These are phyloP conservation scores for Trypanosoma brucei DNA, from an alignment of 208 protist genomes.

Conservation along the genomic window DNA sequence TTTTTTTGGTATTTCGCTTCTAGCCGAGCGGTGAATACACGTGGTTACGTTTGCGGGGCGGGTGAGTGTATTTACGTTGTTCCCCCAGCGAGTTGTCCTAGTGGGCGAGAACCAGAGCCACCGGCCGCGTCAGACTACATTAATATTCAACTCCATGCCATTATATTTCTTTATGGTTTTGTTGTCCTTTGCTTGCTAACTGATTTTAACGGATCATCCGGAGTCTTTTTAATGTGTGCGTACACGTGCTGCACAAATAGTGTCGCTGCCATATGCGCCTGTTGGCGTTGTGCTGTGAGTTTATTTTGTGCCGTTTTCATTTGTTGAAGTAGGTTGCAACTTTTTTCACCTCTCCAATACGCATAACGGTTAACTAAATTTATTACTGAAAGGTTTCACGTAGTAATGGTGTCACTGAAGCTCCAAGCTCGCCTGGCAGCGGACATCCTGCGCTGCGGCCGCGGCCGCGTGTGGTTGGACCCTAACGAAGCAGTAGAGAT, in stretches of 20 bases:
- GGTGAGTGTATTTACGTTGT: conserved; percentile 1
- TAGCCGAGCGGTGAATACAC: conserved; percentile 24
- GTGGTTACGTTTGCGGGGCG: background rate
- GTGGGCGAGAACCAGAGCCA: too few species aligned
- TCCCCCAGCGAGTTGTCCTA: too few species aligned
- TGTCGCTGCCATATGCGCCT: too few species aligned
- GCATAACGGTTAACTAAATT: background rate
- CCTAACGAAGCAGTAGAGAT: conserved; percentile 97
- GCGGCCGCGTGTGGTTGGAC: conserved; percentile 97
- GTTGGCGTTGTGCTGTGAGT: too few species aligned
- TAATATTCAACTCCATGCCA: too few species aligned
- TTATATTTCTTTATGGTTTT: too few species aligned
- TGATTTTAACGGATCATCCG: too few species aligned
- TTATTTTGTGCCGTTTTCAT: background rate
- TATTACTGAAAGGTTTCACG: background rate
- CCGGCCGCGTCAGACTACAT: too few species aligned
- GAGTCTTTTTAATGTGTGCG: too few species aligned
- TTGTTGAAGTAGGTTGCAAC: background rate
- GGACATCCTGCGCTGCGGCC: conserved; percentile 97
- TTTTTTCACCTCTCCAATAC: background rate
- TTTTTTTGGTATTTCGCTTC: conserved; percentile 35
- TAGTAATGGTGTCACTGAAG: conserved; percentile 77
- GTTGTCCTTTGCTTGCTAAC: too few species aligned
- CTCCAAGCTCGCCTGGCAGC: conserved; percentile 98
- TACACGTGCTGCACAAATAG: too few species aligned